Percentiles rank a stretch among this genome's conserved stretches.
These are phyloP conservation scores for Globisporangium paroecandrum DNA, from an alignment of 352 stramenopile species.

Conservation along the genomic window DNA sequence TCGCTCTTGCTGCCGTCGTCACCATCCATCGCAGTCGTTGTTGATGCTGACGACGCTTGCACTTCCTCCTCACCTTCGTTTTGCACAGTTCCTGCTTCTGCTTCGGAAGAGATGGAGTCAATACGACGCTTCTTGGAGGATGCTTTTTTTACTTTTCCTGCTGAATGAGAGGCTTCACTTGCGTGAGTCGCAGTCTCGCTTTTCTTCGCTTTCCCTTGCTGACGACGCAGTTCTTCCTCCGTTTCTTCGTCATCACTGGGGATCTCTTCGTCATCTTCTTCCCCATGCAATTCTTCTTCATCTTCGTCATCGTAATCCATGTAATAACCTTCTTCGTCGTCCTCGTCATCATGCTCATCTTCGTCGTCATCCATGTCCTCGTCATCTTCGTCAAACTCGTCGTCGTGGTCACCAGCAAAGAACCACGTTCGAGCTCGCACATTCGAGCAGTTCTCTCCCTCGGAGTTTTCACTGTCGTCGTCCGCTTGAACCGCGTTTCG, in stretches of 20 bases:
- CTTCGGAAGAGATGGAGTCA: constrained; percentile 33
- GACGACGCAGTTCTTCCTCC: constrained; percentile 12
- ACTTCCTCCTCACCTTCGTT: constrained; percentile 15
- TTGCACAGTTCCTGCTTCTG: constrained; percentile 18
- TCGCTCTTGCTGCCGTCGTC: background rate
- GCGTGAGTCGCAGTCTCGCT: background rate
- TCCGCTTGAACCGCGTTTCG: constrained; percentile 24
- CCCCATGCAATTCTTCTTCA: constrained; percentile 19
- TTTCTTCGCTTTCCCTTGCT: background rate
- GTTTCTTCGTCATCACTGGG: constrained; percentile 35
- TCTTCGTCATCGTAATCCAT: constrained; percentile 61
- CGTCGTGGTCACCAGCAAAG: constrained; percentile 39
- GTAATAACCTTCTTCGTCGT: constrained; percentile 45
- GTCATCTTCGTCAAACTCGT: constrained; percentile 44
- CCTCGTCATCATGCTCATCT: constrained; percentile 55
- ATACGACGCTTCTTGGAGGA: constrained; percentile 27
- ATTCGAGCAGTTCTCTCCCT: constrained; percentile 30
- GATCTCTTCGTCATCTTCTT: constrained; percentile 29
- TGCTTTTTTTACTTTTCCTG: background rate
- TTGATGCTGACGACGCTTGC: constrained; percentile 1
- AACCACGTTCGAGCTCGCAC: constrained; percentile 31
- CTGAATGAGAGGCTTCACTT: background rate
- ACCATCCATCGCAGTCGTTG: background rate
- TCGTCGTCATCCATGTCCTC: constrained; percentile 55
- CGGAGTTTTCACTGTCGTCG: constrained; percentile 53